Conservation (phyloP, 345 rosid species). For the Tarenaya hassleriana region DNA sequence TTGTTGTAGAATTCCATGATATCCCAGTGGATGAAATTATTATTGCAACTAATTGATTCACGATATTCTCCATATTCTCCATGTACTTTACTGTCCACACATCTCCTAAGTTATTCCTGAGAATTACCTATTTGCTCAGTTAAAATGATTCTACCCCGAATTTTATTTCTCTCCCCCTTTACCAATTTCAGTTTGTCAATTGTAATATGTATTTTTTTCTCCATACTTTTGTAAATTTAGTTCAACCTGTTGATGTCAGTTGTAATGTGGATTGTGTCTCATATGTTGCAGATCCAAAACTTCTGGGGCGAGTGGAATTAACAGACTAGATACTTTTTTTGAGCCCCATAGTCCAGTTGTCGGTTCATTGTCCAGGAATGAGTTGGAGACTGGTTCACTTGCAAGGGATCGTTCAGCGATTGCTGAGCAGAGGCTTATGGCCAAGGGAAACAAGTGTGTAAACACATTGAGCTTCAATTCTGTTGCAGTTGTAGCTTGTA, state of each 20-base stretch:
- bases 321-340: slow-evolving; percentile 51
- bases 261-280: background rate
- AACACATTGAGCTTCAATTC: slow-evolving; percentile 5
- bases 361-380: slow-evolving; percentile 46
- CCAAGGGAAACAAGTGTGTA: slow-evolving; percentile 68
- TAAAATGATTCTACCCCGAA: slow-evolving; percentile 4
- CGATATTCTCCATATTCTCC: slow-evolving; percentile 11
- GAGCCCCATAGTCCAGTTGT: slow-evolving; percentile 64
- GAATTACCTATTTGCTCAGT: background rate
- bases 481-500: background rate
- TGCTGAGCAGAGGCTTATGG: slow-evolving; percentile 47
- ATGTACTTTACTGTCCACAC: slow-evolving; percentile 3
- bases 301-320: slow-evolving; percentile 55
- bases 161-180: slow-evolving; percentile 4
- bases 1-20: slow-evolving; percentile 2
- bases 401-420: slow-evolving; percentile 47
- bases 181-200: background rate
- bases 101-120: slow-evolving; percentile 1
- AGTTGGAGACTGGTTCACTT: slow-evolving; percentile 46
- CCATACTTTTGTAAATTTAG: slow-evolving; percentile 13
- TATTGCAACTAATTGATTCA: slow-evolving; percentile 7
- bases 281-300: slow-evolving; percentile 58
- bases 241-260: slow-evolving; percentile 2
- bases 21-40: background rate
- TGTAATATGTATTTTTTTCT: slow-evolving; percentile 7